Conservation (phyloP, 1,284 basidiomycete genomes). For the Boletellus deceptivus region DNA sequence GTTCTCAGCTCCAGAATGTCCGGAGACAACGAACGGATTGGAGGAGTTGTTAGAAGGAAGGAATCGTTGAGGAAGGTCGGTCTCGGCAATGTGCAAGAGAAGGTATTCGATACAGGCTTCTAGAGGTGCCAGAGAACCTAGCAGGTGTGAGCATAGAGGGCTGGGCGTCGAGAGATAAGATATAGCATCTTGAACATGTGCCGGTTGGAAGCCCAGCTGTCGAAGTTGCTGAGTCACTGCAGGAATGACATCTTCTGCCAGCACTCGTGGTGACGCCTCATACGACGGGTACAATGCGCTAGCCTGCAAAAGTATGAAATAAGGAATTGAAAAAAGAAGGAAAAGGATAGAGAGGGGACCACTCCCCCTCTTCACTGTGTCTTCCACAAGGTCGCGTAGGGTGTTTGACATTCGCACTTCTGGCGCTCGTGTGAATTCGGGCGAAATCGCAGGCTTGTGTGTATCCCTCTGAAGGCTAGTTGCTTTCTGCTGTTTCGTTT, state of each 20-base stretch:
- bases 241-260: constrained; percentile 46
- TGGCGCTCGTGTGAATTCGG: constrained; percentile 64
- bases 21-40: constrained; percentile 62
- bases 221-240: constrained; percentile 45
- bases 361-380: constrained; percentile 72
- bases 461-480: constrained; percentile 15
- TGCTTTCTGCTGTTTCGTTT: constrained; percentile 38
- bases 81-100: constrained; percentile 74
- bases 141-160: constrained; percentile 48
- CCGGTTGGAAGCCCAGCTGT: constrained; percentile 54
- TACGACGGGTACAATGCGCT: constrained; percentile 51
- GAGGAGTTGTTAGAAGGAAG: constrained; percentile 64
- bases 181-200: constrained; percentile 50
- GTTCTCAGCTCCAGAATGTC: constrained; percentile 59
- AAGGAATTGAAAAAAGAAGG: neutral
- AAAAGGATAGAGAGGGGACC: neutral
- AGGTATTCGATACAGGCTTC: constrained; percentile 77
- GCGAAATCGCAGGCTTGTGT: constrained; percentile 24
- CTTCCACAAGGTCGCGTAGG: constrained; percentile 81
- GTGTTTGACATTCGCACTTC: constrained; percentile 84
- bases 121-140: constrained; percentile 48
- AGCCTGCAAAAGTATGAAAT: constrained; percentile 37
- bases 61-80: constrained; percentile 69
- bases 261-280: constrained; percentile 43
- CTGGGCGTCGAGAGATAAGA: constrained; percentile 55